Conservation (phyloP, 2,329 filamentous ascomycete genomes). For the Talaromyces verruculosus region DNA sequence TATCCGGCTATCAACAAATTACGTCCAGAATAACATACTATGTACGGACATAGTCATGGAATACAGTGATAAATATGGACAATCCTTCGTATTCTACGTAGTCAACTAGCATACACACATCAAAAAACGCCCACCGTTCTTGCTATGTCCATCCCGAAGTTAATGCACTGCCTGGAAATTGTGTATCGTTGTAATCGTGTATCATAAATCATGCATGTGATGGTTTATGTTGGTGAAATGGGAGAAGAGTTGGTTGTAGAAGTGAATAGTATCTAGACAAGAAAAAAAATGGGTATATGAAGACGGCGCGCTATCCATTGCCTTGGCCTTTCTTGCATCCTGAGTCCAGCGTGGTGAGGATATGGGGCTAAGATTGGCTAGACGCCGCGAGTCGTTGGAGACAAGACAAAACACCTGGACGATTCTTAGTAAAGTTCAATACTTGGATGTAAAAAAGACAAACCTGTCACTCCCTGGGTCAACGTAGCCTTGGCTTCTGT, state of each 20-base stretch:
- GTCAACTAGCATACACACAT: not conserved
- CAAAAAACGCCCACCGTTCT: slow-evolving; percentile 8
- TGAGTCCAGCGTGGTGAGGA: not conserved
- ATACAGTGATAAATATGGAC: not conserved
- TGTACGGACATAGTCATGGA: not conserved
- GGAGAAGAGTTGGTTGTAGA: not conserved
- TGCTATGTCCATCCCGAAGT: not conserved
- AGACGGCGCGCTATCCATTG: not conserved
- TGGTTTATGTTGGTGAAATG: slow-evolving; percentile 7
- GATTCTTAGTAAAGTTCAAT: slow-evolving; percentile 12
- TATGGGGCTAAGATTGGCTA: not conserved
- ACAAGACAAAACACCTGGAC: slow-evolving; percentile 52
- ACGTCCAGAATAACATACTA: not conserved
- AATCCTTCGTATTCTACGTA: not conserved
- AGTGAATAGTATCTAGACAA: not conserved
- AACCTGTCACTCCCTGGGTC: slow-evolving; percentile 89
- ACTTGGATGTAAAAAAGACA: slow-evolving; percentile 9
- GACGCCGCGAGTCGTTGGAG: slow-evolving; percentile 52
- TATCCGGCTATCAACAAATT: not conserved
- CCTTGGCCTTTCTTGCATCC: not conserved
- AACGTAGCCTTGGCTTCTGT: slow-evolving; percentile 83
- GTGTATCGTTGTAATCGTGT: slow-evolving; percentile 16
- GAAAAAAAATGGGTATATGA: not conserved
- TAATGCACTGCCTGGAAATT: slow-evolving; percentile 5
- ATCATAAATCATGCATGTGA: slow-evolving; percentile 8